A percentile compares a stretch with the other conserved stretches of the same genome.
phyloP scores from a whole-genome alignment of 169 alveolate genomes.

The Plasmodium ovale region DNA sequence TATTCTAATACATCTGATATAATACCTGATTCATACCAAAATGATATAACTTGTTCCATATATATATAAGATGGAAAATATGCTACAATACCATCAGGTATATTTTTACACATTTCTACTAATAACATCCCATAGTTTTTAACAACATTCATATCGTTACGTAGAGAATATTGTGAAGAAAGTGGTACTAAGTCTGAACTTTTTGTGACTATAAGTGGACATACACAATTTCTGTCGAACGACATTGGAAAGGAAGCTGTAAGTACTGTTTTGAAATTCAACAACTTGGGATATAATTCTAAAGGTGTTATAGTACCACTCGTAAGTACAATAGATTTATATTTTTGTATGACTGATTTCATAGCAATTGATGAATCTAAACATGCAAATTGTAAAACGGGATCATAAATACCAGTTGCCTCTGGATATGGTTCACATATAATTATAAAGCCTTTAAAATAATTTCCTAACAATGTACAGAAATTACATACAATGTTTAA shows the following conservation, averaged over 20 bases:
- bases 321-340: slow-evolving; percentile 94
- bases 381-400: slow-evolving; percentile 95
- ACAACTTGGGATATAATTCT: slow-evolving; percentile 95
- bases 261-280: slow-evolving; percentile 94
- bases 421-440: slow-evolving; percentile 98
- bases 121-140: slow-evolving; percentile 95
- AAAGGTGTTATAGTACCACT: slow-evolving; percentile 98
- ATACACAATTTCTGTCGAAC: slow-evolving; percentile 94
- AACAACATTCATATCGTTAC: slow-evolving; percentile 92
- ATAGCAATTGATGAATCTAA: slow-evolving; percentile 97
- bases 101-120: slow-evolving; percentile 91
- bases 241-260: slow-evolving; percentile 95
- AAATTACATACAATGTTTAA: slow-evolving; percentile 92
- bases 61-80: slow-evolving; percentile 96
- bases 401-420: slow-evolving; percentile 94
- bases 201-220: slow-evolving; percentile 96
- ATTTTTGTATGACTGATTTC: slow-evolving; percentile 93
- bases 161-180: slow-evolving; percentile 92
- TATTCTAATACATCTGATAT: slow-evolving; percentile 93
- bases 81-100: slow-evolving; percentile 97
- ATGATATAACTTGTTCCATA: slow-evolving; percentile 92
- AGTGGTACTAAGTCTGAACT: slow-evolving; percentile 93
- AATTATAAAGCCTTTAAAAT: slow-evolving; percentile 95
- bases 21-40: slow-evolving; percentile 97
- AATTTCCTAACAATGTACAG: slow-evolving; percentile 95